phyloP scores from a whole-genome alignment of 192 early-diverging fungal species.

The Mortierella alpina region DNA sequence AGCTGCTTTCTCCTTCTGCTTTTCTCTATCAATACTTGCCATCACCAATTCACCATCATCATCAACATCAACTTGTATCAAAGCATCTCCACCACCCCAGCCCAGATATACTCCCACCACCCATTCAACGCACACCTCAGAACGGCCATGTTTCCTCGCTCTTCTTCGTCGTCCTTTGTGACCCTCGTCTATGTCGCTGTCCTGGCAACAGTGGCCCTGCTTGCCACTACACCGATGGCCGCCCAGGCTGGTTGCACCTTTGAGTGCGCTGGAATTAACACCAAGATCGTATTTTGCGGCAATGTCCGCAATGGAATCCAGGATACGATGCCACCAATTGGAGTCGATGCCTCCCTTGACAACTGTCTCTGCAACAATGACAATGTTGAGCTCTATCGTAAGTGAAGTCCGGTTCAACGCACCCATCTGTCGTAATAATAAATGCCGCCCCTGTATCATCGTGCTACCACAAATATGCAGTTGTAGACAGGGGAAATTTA shows the following conservation, averaged over 20 bases:
- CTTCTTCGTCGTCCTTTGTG: neutral
- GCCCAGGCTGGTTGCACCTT: constrained; percentile 16
- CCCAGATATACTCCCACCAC: too few relatives aligned
- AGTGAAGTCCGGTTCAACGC: neutral
- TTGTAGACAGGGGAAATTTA: too few relatives aligned
- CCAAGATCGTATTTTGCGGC: constrained; percentile 21
- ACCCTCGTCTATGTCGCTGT: constrained; percentile 4
- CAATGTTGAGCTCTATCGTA: constrained; percentile 23
- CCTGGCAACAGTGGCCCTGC: constrained; percentile 12
- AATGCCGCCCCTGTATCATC: too few relatives aligned
- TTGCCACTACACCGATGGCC: constrained; percentile 11
- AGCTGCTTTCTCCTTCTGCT: too few relatives aligned
- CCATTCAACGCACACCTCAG: neutral
- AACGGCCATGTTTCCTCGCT: neutral
- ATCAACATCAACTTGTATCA: too few relatives aligned
- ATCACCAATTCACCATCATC: too few relatives aligned
- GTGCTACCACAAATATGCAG: too few relatives aligned
- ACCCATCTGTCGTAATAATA: too few relatives aligned
- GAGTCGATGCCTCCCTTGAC: constrained; percentile 14
- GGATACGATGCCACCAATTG: constrained; percentile 23
- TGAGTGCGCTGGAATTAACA: constrained; percentile 15
- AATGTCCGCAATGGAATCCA: constrained; percentile 11
- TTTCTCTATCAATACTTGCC: too few relatives aligned
- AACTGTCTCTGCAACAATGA: constrained; percentile 25
- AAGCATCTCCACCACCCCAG: too few relatives aligned